Base-by-base conservation (phyloP, 495 filamentous ascomycete genomes). In the Penicillium parvum region DNA sequence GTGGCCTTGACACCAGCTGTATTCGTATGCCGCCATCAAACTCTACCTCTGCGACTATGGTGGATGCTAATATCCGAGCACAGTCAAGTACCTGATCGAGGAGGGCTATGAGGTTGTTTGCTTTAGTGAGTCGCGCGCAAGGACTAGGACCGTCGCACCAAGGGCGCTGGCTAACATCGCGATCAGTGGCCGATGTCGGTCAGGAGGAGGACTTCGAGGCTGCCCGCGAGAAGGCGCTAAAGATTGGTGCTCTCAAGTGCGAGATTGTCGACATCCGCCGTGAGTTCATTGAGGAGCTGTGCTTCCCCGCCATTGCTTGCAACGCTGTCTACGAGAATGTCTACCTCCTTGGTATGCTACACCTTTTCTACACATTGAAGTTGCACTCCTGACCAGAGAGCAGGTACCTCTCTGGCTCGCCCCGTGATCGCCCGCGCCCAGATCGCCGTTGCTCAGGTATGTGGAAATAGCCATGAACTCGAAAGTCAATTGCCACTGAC, bases 341-440 rank as follows among this genome's bases (percentile, higher is more conserved):
- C 41, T 90, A 89, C 70, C 79, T 90, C 33, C 74, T 89, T 20
- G 87, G 81, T 76, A 71, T 37, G 54, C 30, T 30, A 26, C 17
- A 15, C 16, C 12, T 4, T 22, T 26, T 26, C 18, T 39, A 23
- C 12, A 22, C n/a, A 15, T 16, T 27, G 28, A n/a, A n/a, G n/a
- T n/a, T n/a, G n/a, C n/a, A n/a, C n/a, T n/a, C n/a, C 43, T 43
- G 15, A 49, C 29, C 12, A 17, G 11, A n/a, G 7, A 84, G 35
- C 64, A 44, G 86, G 81, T 64, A 91, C 87, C 46, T 81, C 75
- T 18, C 76, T 96, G 23, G 91, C 90, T 53, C 83, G 91, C 29
- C 90, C 91, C 26, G 81, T 95, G 51, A 95, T 95, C 55, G 89
- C 89, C 38, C 80, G 89, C 41, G 83, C 83, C 23, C 84, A 89